Conservation (phyloP, 192 early-diverging fungal species). For the Obelidium mucronatum region DNA sequence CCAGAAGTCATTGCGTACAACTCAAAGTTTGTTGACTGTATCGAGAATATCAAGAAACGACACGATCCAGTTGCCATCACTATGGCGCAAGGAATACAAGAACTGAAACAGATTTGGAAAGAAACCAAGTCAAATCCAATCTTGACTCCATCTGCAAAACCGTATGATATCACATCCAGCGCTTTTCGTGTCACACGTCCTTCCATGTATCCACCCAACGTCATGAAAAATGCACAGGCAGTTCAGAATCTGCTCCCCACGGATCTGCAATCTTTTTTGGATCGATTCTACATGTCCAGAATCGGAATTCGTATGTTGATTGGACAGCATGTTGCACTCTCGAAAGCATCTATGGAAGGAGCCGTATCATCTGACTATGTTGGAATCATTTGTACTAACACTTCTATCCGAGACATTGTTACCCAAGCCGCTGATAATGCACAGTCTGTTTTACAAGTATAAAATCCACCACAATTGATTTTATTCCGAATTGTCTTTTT, state of each 20-base stretch:
- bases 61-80: constrained; percentile 87
- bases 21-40: constrained; percentile 81
- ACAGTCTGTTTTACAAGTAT: constrained; percentile 69
- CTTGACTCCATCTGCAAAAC: background rate
- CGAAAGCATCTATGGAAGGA: constrained; percentile 40
- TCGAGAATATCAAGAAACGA: constrained; percentile 90
- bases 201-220: background rate
- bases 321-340: constrained; percentile 64
- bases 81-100: constrained; percentile 89
- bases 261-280: constrained; percentile 88
- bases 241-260: constrained; percentile 51
- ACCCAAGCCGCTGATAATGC: constrained; percentile 92
- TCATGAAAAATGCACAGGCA: constrained; percentile 16
- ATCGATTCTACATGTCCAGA: constrained; percentile 96
- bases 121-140: constrained; percentile 45
- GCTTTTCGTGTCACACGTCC: constrained; percentile 17
- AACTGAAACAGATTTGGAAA: constrained; percentile 80
- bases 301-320: constrained; percentile 99
- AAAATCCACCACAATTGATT: background rate
- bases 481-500: background rate
- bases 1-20: constrained; percentile 76
- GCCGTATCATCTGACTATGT: constrained; percentile 70
- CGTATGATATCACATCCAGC: constrained; percentile 17
- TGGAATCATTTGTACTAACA: constrained; percentile 93
- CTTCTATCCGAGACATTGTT: constrained; percentile 80